Evolutionary conservation across 106 monocot genomes (phyloP), one percentile per base, ranked within the genome.

Genomic region (Dendrobium catenatum): DNA sequence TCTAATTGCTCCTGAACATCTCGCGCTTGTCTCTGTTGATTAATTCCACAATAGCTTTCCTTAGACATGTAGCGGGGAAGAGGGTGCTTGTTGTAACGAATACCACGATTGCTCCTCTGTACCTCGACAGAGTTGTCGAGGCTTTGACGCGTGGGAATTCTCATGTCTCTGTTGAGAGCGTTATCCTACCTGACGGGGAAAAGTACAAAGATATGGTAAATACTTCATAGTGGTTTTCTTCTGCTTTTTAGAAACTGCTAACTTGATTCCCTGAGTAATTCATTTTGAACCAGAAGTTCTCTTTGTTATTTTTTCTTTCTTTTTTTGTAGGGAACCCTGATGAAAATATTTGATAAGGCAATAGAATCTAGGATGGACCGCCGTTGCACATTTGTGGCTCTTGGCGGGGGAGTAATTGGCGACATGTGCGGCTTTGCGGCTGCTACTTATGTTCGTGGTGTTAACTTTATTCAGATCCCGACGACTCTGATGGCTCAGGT

Each of bases 391-490:
- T 95, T 99, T 85, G 93, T 99, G 31, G 99, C 99, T 8, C 93
- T 99, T 70, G 99, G 99, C 22, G 95, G 99, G 48, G 95, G 99
- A 78, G 99, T 99, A 44, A 99, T 95, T 68, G 99, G 99, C 0
- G 99, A 99, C 73, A 93, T 99, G 95, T 95, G 99, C 81, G 99
- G 99, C 31, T 99, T 95, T 85, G 99, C 99, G 16, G 99, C 99
- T 2, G 95, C 99, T 48, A 77, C 99, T 0, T 99, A 86, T 77
- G 89, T 99, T 61, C 95, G 95, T n/a, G 99, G 95, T 58, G 99
- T 99, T 24, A 99, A 95, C 81, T 95, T 95, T 78, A 93, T 99
- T 88, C 99, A 99, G 80, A 95, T 99, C 64, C 99, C 95, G 2
- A 95, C 99, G 48, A 99, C 99, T 73, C 82, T 93, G 42, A 99